Conservation (phyloP, 129 eudicot genomes). For the Flaveria linearis region DNA sequence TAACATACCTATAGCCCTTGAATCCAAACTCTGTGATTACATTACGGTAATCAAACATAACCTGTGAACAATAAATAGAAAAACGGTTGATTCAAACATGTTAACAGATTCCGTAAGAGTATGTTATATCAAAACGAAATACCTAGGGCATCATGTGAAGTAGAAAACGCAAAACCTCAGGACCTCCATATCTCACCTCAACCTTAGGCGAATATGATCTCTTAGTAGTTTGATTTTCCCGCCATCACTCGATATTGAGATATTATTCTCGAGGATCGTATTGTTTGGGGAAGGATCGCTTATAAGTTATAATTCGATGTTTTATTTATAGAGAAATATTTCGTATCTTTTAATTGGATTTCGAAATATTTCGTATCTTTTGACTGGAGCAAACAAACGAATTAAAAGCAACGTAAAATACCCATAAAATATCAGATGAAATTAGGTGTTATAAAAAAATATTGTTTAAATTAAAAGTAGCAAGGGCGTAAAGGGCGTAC, state of each 20-base stretch:
- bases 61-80: neutral
- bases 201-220: neutral
- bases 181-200: conserved; percentile 20
- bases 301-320: too few species aligned
- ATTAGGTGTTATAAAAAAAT: too few species aligned
- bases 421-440: neutral
- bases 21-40: neutral
- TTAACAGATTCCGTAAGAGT: neutral
- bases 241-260: neutral
- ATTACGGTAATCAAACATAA: neutral
- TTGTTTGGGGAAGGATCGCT: neutral
- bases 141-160: conserved; percentile 65
- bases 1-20: neutral
- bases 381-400: too few species aligned
- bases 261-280: neutral
- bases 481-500: too few species aligned
- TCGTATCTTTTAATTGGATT: too few species aligned
- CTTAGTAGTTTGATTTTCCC: conserved; percentile 22
- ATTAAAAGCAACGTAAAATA: too few species aligned
- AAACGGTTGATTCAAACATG: neutral
- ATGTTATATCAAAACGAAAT: neutral
- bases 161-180: conserved; percentile 41
- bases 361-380: too few species aligned
- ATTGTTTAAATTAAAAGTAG: too few species aligned
- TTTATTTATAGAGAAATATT: too few species aligned